Conservation (phyloP, 768 basidiomycete species). For the Suillus cothurnatus region DNA sequence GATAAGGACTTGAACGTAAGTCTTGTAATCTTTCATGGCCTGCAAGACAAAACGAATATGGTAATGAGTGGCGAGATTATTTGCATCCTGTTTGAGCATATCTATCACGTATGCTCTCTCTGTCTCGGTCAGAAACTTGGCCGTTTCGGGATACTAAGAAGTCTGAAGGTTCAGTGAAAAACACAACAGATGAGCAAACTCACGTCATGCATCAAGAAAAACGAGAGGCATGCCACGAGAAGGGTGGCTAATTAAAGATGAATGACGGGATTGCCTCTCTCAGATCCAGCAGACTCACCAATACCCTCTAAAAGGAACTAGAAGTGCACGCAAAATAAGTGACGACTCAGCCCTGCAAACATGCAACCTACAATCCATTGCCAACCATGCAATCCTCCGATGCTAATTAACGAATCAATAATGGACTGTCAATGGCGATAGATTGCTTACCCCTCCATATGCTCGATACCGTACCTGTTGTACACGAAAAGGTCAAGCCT, state of each 20-base stretch:
- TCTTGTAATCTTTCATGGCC: slow-evolving; percentile 50
- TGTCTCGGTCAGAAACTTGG: slow-evolving; percentile 49
- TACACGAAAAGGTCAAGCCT: background rate
- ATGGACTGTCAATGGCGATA: background rate
- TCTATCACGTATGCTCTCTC: slow-evolving; percentile 44
- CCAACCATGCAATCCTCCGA: slow-evolving; percentile 37
- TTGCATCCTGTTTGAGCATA: slow-evolving; percentile 47
- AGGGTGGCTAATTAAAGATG: slow-evolving; percentile 21
- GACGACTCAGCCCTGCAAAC: background rate
- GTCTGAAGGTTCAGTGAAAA: background rate
- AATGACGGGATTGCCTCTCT: background rate
- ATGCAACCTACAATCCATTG: slow-evolving; percentile 37
- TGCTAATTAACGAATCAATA: background rate
- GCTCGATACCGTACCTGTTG: slow-evolving; percentile 37
- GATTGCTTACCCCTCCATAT: slow-evolving; percentile 34
- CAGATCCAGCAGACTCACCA: slow-evolving; percentile 15
- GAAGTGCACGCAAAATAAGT: slow-evolving; percentile 12
- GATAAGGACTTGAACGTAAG: slow-evolving; percentile 35
- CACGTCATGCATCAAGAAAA: slow-evolving; percentile 58
- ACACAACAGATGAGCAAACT: slow-evolving; percentile 13
- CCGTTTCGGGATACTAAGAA: slow-evolving; percentile 56
- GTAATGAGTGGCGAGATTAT: slow-evolving; percentile 47
- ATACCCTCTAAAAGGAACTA: slow-evolving; percentile 36
- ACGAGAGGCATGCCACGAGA: slow-evolving; percentile 27
- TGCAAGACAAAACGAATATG: slow-evolving; percentile 49